Percentiles rank a stretch among this genome's conserved stretches.
Evolutionary conservation across 257 asterid genomes (phyloP).

Genomic region (Solanum okadae): DNA sequence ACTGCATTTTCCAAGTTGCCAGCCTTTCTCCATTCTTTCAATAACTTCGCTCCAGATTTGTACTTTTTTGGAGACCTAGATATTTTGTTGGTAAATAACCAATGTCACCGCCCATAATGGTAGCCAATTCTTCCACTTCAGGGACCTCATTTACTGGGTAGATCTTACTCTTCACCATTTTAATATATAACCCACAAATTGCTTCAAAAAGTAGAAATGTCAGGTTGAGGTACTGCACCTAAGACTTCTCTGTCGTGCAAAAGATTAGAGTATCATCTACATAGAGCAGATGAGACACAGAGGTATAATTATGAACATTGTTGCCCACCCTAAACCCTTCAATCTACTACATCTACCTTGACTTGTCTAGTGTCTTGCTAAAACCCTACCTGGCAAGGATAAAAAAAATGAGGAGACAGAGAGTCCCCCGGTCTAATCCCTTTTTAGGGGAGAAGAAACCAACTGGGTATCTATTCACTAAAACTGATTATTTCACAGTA

Average conservation of each 20-base stretch:
- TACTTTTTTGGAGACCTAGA: not conserved
- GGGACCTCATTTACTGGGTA: not conserved
- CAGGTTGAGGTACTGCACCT: not conserved
- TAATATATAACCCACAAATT: not conserved
- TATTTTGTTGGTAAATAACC: not conserved
- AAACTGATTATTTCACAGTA: not conserved
- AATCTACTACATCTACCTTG: not conserved
- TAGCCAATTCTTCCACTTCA: not conserved
- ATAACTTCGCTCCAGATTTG: not conserved
- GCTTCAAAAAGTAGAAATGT: not conserved
- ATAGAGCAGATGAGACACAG: not conserved
- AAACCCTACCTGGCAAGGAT: not conserved
- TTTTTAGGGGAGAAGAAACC: not conserved
- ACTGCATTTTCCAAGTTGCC: not conserved
- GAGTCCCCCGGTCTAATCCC: not conserved
- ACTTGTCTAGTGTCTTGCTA: not conserved
- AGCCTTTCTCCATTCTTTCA: not conserved
- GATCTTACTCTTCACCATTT: not conserved
- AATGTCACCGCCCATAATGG: not conserved
- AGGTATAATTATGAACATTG: not conserved
- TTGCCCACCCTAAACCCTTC: not conserved
- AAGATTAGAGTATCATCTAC: not conserved
- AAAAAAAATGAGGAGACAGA: not conserved
- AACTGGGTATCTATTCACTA: not conserved
- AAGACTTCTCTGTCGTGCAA: not conserved